Conservation (phyloP, 371 early-diverging fungal species). For the Syncephalastrum sp. region DNA sequence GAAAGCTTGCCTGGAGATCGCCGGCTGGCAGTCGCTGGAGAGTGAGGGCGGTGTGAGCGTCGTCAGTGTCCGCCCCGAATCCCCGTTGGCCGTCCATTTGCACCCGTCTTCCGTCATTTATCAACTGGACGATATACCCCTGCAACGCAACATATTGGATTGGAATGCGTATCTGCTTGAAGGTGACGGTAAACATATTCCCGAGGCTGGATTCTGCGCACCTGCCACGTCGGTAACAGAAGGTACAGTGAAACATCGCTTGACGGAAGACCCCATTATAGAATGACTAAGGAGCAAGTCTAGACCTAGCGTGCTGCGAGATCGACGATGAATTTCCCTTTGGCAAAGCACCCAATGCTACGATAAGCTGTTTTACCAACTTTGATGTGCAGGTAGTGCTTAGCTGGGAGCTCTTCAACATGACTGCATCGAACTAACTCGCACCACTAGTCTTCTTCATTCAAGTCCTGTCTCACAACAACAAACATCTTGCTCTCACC, state of each 20-base stretch:
- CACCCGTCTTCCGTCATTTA: slow-evolving; percentile 47
- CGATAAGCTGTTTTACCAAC: slow-evolving; percentile 53
- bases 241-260: slow-evolving; percentile 7
- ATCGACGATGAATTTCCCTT: slow-evolving; percentile 51
- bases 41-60: slow-evolving; percentile 61
- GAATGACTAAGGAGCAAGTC: neutral
- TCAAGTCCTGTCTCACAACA: neutral
- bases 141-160: slow-evolving; percentile 42
- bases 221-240: slow-evolving; percentile 4
- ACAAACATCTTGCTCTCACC: slow-evolving; percentile 24
- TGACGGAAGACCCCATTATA: slow-evolving; percentile 2
- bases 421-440: no score
- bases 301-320: slow-evolving; percentile 46
- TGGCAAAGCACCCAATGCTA: slow-evolving; percentile 46
- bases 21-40: slow-evolving; percentile 56
- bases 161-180: slow-evolving; percentile 51
- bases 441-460: neutral
- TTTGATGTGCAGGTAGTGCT: slow-evolving; percentile 1
- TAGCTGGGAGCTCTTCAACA: no score
- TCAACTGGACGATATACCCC: slow-evolving; percentile 47
- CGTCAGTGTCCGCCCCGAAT: slow-evolving; percentile 51
- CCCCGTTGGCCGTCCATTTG: slow-evolving; percentile 54
- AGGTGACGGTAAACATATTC: slow-evolving; percentile 19
- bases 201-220: slow-evolving; percentile 44
- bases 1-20: slow-evolving; percentile 36